Conservation (phyloP, 305 asterid species). For the Andrographis paniculata region DNA sequence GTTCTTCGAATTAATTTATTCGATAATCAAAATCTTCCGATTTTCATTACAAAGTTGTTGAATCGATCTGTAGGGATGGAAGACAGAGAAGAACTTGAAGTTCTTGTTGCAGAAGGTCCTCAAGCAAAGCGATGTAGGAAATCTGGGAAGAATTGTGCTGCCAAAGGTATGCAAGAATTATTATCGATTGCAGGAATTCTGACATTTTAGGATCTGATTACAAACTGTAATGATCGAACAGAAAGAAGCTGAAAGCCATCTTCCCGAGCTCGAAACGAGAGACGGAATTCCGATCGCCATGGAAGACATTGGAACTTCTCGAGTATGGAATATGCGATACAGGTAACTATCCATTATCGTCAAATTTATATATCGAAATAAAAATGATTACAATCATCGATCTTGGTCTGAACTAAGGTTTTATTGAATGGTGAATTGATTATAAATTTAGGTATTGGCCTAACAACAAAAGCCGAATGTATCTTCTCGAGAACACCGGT, state of each 20-base stretch:
- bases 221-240: slow-evolving; percentile 16
- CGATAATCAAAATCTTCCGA: not conserved
- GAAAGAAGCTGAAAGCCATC: slow-evolving; percentile 97
- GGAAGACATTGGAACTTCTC: slow-evolving; percentile 93
- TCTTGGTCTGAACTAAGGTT: too few species aligned
- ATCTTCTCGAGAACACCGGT: slow-evolving; percentile 99
- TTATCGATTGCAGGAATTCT: too few species aligned
- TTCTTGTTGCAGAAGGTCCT: slow-evolving; percentile 92
- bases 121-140: slow-evolving; percentile 97
- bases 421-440: too few species aligned
- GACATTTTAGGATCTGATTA: not conserved
- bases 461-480: slow-evolving; percentile 96
- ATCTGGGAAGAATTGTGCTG: slow-evolving; percentile 84
- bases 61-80: slow-evolving; percentile 33
- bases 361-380: too few species aligned
- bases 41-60: not conserved
- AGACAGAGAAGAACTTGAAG: slow-evolving; percentile 71
- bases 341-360: slow-evolving; percentile 38
- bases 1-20: not conserved
- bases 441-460: slow-evolving; percentile 79
- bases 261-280: slow-evolving; percentile 80
- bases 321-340: slow-evolving; percentile 87
- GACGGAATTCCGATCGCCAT: slow-evolving; percentile 88
- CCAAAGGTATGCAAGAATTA: too few species aligned
- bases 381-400: too few species aligned